Percentiles rank a stretch among this genome's conserved stretches.
Evolutionary conservation across 2,329 filamentous ascomycete species (phyloP).

Genomic region (Clonostachys rhizophaga): DNA sequence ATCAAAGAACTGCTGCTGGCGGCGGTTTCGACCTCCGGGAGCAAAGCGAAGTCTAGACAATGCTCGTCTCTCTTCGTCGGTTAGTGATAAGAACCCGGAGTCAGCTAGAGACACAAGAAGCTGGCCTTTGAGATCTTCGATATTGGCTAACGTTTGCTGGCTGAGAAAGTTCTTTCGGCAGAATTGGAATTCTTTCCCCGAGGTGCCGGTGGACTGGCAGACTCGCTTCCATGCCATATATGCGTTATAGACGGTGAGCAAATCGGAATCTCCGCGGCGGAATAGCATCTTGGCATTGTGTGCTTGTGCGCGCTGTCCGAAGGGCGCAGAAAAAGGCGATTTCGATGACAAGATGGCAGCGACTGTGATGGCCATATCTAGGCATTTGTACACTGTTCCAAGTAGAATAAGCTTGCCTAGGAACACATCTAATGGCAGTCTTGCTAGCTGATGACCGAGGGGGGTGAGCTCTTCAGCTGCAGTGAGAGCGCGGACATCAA

Average conservation of each 20-base stretch:
- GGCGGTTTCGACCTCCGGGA: conserved; percentile 39
- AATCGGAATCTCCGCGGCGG: conserved; percentile 82
- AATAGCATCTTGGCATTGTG: conserved; percentile 76
- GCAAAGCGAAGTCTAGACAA: conserved; percentile 67
- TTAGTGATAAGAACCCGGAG: conserved; percentile 74
- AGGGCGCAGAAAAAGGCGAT: conserved; percentile 84
- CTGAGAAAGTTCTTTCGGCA: conserved; percentile 94
- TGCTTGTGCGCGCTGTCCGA: conserved; percentile 77
- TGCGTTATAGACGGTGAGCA: conserved; percentile 90
- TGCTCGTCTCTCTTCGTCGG: conserved; percentile 64
- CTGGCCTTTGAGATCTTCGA: conserved; percentile 94
- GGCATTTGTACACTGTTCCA: conserved; percentile 80
- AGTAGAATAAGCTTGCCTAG: conserved; percentile 89
- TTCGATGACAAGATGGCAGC: conserved; percentile 93
- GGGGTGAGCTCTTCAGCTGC: conserved; percentile 77
- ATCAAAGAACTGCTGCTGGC: conserved; percentile 74
- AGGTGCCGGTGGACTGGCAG: conserved; percentile 53
- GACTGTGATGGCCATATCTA: conserved; percentile 87
- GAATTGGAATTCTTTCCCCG: conserved; percentile 77
- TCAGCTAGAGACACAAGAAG: conserved; percentile 81
- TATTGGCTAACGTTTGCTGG: conserved; percentile 81
- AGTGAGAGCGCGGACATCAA: conserved; percentile 89
- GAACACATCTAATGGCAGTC: conserved; percentile 88
- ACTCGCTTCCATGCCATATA: conserved; percentile 85
- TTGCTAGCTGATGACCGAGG: conserved; percentile 80